Percentiles rank a stretch among this genome's conserved stretches.
Conservation (phyloP, 2,329 filamentous ascomycete species). For the Cladosporium austrohemisphaericum region DNA sequence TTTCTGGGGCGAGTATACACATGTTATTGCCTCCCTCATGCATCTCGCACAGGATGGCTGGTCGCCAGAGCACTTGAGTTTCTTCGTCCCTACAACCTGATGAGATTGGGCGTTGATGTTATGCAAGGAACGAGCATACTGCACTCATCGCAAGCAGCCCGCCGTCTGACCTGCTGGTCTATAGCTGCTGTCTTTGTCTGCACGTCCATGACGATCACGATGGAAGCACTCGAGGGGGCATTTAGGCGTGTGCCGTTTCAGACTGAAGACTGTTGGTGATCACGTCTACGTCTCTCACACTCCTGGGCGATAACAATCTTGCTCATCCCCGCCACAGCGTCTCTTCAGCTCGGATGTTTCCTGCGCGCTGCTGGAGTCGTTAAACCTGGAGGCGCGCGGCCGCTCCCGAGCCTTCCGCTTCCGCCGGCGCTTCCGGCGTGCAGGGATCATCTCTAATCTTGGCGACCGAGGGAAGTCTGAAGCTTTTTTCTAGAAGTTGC, state of each 20-base stretch:
- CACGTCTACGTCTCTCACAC: not conserved
- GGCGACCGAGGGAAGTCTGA: conserved; percentile 7
- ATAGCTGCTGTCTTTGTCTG: not conserved
- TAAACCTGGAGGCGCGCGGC: not conserved
- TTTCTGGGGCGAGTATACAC: conserved; percentile 47
- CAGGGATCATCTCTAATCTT: conserved; percentile 3
- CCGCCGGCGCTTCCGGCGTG: not conserved
- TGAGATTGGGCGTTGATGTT: not conserved
- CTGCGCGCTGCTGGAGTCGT: not conserved
- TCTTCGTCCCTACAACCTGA: conserved; percentile 39
- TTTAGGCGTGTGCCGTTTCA: too few species aligned
- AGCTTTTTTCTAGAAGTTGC: conserved; percentile 14
- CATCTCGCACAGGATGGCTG: conserved; percentile 43
- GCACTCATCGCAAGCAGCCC: conserved; percentile 40
- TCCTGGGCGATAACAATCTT: too few species aligned
- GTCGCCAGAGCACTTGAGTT: conserved; percentile 48
- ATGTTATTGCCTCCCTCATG: conserved; percentile 37
- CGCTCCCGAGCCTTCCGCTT: not conserved
- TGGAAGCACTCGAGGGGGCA: too few species aligned
- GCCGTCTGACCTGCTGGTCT: conserved; percentile 8
- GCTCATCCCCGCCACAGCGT: too few species aligned
- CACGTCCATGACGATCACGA: not conserved
- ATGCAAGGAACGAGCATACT: conserved; percentile 25
- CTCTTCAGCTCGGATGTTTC: too few species aligned
- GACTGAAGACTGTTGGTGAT: too few species aligned